Percentiles rank a stretch among this genome's conserved stretches.
Conservation (phyloP, 306 rosid genomes). For the Vigna unguiculata region DNA sequence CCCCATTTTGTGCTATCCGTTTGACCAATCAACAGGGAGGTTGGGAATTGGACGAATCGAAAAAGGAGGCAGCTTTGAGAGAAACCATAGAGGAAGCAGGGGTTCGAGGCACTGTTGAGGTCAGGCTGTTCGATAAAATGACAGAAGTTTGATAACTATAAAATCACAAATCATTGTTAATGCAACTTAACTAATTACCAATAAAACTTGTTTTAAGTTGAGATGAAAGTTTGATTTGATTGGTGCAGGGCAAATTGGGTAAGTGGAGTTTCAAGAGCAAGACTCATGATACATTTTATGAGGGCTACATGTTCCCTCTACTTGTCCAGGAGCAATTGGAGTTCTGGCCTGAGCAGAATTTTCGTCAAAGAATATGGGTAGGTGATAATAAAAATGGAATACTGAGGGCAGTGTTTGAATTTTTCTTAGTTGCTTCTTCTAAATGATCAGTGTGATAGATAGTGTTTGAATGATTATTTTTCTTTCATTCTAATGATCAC, state of each 20-base stretch:
- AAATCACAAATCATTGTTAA: too few relatives aligned
- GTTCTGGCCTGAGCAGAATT: constrained; percentile 79
- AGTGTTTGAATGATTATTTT: background rate
- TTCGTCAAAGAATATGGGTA: constrained; percentile 82
- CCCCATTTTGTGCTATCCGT: background rate
- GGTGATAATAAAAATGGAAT: background rate
- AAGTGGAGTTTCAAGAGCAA: constrained; percentile 91
- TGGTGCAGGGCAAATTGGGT: constrained; percentile 69
- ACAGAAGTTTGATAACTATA: too few relatives aligned
- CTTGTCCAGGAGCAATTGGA: constrained; percentile 82
- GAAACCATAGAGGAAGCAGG: constrained; percentile 94
- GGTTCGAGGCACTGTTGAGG: constrained; percentile 74
- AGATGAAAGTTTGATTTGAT: background rate
- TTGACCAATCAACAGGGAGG: constrained; percentile 70
- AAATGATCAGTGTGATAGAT: background rate
- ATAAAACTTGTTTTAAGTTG: background rate
- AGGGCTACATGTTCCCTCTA: constrained; percentile 93
- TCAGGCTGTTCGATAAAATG: background rate
- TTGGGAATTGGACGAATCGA: constrained; percentile 87
- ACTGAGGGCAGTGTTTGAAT: background rate
- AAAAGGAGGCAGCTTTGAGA: constrained; percentile 79
- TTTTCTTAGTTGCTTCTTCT: background rate
- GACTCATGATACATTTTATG: constrained; percentile 64
- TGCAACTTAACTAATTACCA: too few relatives aligned
- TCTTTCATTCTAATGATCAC: constrained; percentile 11